These are phyloP conservation scores for Neospora caninum DNA, from an alignment of 169 alveolate genomes.

Conservation along the genomic window DNA sequence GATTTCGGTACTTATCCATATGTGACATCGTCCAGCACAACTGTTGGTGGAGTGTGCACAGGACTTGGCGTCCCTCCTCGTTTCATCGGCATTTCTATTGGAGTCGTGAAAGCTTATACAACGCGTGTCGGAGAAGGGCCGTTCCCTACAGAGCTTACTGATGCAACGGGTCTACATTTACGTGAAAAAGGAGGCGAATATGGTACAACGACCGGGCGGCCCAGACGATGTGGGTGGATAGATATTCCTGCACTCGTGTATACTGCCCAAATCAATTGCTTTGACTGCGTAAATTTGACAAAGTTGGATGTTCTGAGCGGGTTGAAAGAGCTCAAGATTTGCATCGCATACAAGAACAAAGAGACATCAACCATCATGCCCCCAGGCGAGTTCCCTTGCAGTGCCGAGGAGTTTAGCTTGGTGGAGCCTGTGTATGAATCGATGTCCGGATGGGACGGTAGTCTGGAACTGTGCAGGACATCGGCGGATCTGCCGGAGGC, in stretches of 20 bases:
- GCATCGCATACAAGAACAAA: slow-evolving; percentile 34
- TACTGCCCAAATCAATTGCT: slow-evolving; percentile 79
- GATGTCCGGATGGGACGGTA: slow-evolving; percentile 37
- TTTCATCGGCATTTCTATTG: slow-evolving; percentile 73
- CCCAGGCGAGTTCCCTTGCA: slow-evolving; percentile 1
- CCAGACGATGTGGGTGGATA: slow-evolving; percentile 97
- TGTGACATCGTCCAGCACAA: slow-evolving; percentile 88
- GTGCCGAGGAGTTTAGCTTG: neutral
- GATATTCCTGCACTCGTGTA: slow-evolving; percentile 87
- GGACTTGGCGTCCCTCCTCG: slow-evolving; percentile 88
- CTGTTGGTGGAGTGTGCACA: slow-evolving; percentile 85
- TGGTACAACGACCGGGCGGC: slow-evolving; percentile 96
- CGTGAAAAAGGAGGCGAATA: slow-evolving; percentile 79
- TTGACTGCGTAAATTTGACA: slow-evolving; percentile 88
- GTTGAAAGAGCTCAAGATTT: slow-evolving; percentile 77
- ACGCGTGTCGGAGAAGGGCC: slow-evolving; percentile 98
- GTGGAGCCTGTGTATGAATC: slow-evolving; percentile 44
- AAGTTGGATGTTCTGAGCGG: slow-evolving; percentile 94
- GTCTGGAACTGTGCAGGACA: neutral
- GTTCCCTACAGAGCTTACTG: slow-evolving; percentile 92
- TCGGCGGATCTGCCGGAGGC: slow-evolving; percentile 31
- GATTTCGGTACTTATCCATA: slow-evolving; percentile 92
- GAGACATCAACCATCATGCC: neutral
- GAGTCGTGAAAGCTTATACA: slow-evolving; percentile 88
- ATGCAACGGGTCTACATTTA: slow-evolving; percentile 2